phyloP scores from a whole-genome alignment of 192 early-diverging fungal genomes.

The Rhizophagus clarus region DNA sequence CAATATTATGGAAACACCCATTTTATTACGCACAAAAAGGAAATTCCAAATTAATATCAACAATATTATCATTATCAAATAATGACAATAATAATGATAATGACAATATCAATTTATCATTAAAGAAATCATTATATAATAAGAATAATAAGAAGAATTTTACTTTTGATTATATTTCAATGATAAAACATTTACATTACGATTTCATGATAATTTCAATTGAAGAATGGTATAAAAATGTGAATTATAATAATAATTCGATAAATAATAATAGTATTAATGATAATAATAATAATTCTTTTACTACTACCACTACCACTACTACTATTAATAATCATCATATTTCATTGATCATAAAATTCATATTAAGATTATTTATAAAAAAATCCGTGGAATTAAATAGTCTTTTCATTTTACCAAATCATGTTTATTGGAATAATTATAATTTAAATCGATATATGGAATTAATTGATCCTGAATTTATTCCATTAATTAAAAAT shows the following conservation, averaged over 20 bases:
- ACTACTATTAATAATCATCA: too few relatives aligned
- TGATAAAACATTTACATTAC: constrained; percentile 11
- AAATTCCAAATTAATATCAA: not conserved
- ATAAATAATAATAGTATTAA: too few relatives aligned
- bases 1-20: not conserved
- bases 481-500: not conserved
- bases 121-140: too few relatives aligned
- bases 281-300: too few relatives aligned
- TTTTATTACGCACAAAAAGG: not conserved
- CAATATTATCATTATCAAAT: not conserved
- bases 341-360: not conserved
- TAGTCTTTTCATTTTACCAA: not conserved
- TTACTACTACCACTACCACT: too few relatives aligned
- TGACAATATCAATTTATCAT: too few relatives aligned
- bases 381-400: not conserved
- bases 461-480: constrained; percentile 7
- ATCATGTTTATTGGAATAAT: not conserved
- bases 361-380: not conserved
- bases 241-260: too few relatives aligned
- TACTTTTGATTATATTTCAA: not conserved
- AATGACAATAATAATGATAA: too few relatives aligned
- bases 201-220: not conserved
- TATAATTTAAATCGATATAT: constrained; percentile 4
- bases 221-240: not conserved
- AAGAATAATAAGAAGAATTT: too few relatives aligned